Base-by-base conservation (phyloP, 352 stramenopile species). In the Phytophthora pistaciae region DNA sequence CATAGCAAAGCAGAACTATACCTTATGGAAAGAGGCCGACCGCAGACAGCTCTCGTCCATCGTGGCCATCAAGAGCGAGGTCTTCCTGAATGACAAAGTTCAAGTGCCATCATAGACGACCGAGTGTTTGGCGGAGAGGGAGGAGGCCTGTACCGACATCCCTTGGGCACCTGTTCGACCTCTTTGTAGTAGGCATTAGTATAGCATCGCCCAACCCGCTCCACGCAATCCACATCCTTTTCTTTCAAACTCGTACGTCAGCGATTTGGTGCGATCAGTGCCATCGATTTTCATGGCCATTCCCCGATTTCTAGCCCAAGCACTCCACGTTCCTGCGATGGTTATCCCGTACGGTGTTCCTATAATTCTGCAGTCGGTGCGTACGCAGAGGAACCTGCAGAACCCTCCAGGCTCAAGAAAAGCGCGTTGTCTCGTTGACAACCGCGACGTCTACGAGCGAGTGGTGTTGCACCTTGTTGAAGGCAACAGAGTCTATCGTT, bases 1-100 rank as follows among this genome's bases (percentile, higher is more conserved):
- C 74, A 91, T 91, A 72, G 88, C 87, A 36, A 91, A 93, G 66
- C 82, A 87, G 54, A 95, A 95, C 66, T 95, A 95, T 79, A 93
- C 76, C 57, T 74, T 94, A 72, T 95, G 88, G 88, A 93, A 94
- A 80, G 85, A 94, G 70, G 82, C 86, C 11, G 88, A 95, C 56
- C 75, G 79, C 61, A 83, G 84, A 71, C 86, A 93, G 66, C 83
- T 95, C 72, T 88, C 85, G 54, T 91, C 87, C n/a, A 94, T 95
- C 63, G 81, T 91, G 27, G 75, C 80, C 54, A 95, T 95, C 74
- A 90, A 91, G 77, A 87, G 77, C 70, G 83, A 94, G 42, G 79
- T 95, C 14, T 95, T 95, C 70, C 55, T 91, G 52, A 83, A 92
- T 63, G 83, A 87, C 56, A 81, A 84, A 36, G 81, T 92, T 29